These are phyloP conservation scores for Knufia petricola DNA, from an alignment of 2,329 filamentous ascomycete genomes.

Conservation along the genomic window DNA sequence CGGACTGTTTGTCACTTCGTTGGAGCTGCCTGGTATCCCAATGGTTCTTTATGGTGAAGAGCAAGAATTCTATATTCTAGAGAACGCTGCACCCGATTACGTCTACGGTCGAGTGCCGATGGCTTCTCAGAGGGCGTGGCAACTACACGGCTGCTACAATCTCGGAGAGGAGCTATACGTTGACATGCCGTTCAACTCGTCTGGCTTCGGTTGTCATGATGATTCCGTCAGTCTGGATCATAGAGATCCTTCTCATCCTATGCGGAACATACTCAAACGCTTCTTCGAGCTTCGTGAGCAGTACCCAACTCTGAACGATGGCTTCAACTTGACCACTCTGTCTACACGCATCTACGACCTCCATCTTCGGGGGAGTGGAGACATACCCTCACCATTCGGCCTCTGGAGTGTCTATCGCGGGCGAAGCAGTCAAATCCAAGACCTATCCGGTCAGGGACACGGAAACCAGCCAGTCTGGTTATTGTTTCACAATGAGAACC, in stretches of 20 bases:
- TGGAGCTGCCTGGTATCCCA: slow-evolving; percentile 53
- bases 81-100: slow-evolving; percentile 56
- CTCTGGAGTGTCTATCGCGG: slow-evolving; percentile 48
- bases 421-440: slow-evolving; percentile 35
- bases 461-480: slow-evolving; percentile 29
- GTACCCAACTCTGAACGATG: slow-evolving; percentile 51
- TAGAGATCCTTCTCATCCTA: slow-evolving; percentile 51
- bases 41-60: slow-evolving; percentile 56
- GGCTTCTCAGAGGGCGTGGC: slow-evolving; percentile 53
- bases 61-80: slow-evolving; percentile 54
- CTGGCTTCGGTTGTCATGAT: slow-evolving; percentile 41
- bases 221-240: slow-evolving; percentile 48
- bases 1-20: slow-evolving; percentile 49
- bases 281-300: slow-evolving; percentile 52
- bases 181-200: slow-evolving; percentile 47
- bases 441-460: slow-evolving; percentile 27
- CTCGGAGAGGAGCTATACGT: slow-evolving; percentile 46
- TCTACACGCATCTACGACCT: slow-evolving; percentile 47
- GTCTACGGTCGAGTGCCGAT: slow-evolving; percentile 56
- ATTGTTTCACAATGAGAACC: slow-evolving; percentile 34
- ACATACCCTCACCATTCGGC: slow-evolving; percentile 45
- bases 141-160: slow-evolving; percentile 54
- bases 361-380: slow-evolving; percentile 43
- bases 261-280: slow-evolving; percentile 51
- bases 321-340: slow-evolving; percentile 45